Base-by-base conservation (phyloP, 306 rosid genomes). In the Abrus precatorius region DNA sequence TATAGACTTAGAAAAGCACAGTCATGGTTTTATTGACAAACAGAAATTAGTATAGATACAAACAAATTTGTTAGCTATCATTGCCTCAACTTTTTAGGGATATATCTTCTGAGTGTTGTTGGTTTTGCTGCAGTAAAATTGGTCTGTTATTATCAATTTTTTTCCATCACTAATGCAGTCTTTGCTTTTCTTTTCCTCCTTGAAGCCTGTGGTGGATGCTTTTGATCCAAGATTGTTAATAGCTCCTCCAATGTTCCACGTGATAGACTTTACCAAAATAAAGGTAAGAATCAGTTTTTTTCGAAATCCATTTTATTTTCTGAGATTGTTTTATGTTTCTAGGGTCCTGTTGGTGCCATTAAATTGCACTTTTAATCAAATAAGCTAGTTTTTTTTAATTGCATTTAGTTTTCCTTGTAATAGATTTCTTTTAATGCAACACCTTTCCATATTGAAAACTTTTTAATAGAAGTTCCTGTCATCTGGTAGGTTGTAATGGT, bases 141-240 rank as follows among this genome's bases (percentile, higher is more conserved):
- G 32, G 73, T 3, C 44, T 70, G 57, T 68, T 68, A 30, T 4
- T 0, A 54, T 7, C 36, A 20, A 29, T 36, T 27, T 20, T 48
- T 14, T 50, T 20, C 3, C 69, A 33, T 41, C 13, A 61, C 74
- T 71, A 32, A 64, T 60, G 27, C 8, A 6, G 63, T 54, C 28
- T 80, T 40, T 56, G 36, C 62, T 6, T 66, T 89, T 82, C 6
- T 40, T 41, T 11, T 60, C 68, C 71, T 86, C 53, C 65, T 13
- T 72, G 71, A 88, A 93, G 99, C 99, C 99, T 41, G 99, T 96
- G 68, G 98, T 96, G 50, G 99, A 96, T 88, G 99, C 99, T 74
- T 96, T 96, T 85, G 99, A 96, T 89, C 97, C 99, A 70, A 90
- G 98, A 84, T 85, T 96, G 55, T 85, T 96, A 83, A 78, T 93